Conservation (phyloP, 2,329 filamentous ascomycete genomes). For the Samsoniella hepiali region DNA sequence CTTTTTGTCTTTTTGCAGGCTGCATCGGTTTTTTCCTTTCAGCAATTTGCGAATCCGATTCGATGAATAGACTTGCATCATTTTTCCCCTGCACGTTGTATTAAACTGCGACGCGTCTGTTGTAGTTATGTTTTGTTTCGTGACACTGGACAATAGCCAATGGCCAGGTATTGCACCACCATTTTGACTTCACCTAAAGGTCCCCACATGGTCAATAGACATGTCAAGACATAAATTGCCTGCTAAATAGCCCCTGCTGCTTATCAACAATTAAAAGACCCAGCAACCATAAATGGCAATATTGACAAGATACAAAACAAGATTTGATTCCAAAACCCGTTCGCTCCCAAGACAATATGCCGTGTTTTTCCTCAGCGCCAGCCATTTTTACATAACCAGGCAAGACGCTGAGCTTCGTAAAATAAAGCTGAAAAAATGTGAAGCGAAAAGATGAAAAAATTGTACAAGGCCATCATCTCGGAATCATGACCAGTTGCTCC, state of each 20-base stretch:
- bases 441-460: slow-evolving; percentile 10
- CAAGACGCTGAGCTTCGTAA: slow-evolving; percentile 6
- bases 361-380: slow-evolving; percentile 3
- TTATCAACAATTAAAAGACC: background rate
- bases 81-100: too few relatives aligned
- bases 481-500: background rate
- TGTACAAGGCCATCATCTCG: background rate
- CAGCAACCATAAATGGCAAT: background rate
- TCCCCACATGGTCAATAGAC: background rate
- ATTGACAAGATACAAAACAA: background rate
- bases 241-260: background rate
- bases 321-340: background rate
- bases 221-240: background rate
- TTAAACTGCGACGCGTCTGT: too few relatives aligned
- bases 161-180: background rate
- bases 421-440: background rate
- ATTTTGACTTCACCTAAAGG: background rate
- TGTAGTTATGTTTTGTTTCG: too few relatives aligned
- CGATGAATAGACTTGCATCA: too few relatives aligned
- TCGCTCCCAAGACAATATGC: slow-evolving; percentile 3
- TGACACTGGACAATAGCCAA: too few relatives aligned
- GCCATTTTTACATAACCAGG: background rate
- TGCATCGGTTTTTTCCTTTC: background rate
- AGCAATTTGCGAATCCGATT: too few relatives aligned
- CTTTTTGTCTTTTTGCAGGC: background rate